Conservation (phyloP, 1,284 basidiomycete species). For the Sanghuangporus baumii region DNA sequence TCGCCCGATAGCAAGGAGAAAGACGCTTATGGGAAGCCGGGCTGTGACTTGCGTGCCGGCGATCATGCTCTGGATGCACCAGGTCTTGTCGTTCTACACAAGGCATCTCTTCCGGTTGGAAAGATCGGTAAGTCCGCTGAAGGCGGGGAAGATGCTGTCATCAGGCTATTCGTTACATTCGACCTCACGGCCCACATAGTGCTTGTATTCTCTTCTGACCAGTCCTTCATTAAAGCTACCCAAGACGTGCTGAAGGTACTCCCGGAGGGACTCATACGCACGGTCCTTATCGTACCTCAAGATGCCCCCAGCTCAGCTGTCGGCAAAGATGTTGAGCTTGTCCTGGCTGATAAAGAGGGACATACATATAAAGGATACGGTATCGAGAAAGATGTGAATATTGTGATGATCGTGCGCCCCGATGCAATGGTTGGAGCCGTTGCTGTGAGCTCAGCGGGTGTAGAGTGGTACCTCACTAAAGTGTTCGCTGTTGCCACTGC, state of each 20-base stretch:
- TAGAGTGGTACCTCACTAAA: constrained; percentile 30
- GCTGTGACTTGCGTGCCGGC: constrained; percentile 12
- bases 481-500: neutral
- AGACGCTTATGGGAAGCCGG: constrained; percentile 8
- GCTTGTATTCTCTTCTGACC: constrained; percentile 13
- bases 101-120: neutral
- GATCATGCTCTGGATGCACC: constrained; percentile 23
- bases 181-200: constrained; percentile 17
- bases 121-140: neutral
- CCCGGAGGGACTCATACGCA: neutral
- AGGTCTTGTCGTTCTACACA: constrained; percentile 4
- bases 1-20: neutral
- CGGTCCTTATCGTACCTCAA: neutral
- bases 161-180: constrained; percentile 20
- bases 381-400: constrained; percentile 21
- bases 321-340: constrained; percentile 20
- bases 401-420: constrained; percentile 34
- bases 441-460: constrained; percentile 25
- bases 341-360: constrained; percentile 33
- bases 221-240: neutral
- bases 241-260: neutral
- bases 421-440: constrained; percentile 38
- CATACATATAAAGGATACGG: constrained; percentile 35
- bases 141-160: neutral
- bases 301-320: neutral